A percentile compares a stretch with the other conserved stretches of the same genome.
Evolutionary conservation across 108 stramenopile species (phyloP).

Genomic region (Cyclostephanos invisitatus): DNA sequence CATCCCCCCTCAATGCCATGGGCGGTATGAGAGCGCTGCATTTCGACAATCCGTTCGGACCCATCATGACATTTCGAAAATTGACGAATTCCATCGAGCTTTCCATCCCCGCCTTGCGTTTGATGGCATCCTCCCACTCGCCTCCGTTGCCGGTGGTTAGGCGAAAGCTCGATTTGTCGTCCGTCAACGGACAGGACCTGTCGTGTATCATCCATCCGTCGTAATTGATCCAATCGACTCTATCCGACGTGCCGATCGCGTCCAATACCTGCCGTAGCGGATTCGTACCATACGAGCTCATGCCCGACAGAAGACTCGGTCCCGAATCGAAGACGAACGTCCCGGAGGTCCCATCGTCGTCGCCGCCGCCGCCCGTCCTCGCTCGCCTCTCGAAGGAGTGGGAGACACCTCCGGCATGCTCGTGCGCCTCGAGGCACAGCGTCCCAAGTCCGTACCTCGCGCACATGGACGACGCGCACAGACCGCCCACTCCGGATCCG

Average conservation of each 20-base stretch:
- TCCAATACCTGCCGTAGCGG: conserved; percentile 86
- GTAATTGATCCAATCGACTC: conserved; percentile 55
- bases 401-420: conserved; percentile 79
- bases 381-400: conserved; percentile 72
- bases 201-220: conserved; percentile 80
- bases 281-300: conserved; percentile 64
- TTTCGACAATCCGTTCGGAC: conserved; percentile 55
- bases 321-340: conserved; percentile 74
- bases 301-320: conserved; percentile 64
- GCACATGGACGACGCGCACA: conserved; percentile 75
- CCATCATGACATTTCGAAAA: conserved; percentile 54
- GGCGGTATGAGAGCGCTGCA: conserved; percentile 71
- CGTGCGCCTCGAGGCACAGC: conserved; percentile 84
- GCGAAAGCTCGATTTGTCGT: conserved; percentile 57
- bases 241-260: conserved; percentile 67
- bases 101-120: conserved; percentile 57
- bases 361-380: background rate
- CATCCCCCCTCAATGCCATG: conserved; percentile 71
- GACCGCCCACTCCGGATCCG: conserved; percentile 84
- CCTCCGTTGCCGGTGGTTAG: conserved; percentile 61
- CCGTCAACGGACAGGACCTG: conserved; percentile 33
- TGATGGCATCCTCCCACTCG: conserved; percentile 57
- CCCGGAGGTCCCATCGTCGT: too few species aligned
- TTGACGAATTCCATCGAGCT: conserved; percentile 51
- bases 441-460: conserved; percentile 76